Evolutionary conservation across 2,329 filamentous ascomycete genomes (phyloP).

Genomic region (Talaromyces sp.): DNA sequence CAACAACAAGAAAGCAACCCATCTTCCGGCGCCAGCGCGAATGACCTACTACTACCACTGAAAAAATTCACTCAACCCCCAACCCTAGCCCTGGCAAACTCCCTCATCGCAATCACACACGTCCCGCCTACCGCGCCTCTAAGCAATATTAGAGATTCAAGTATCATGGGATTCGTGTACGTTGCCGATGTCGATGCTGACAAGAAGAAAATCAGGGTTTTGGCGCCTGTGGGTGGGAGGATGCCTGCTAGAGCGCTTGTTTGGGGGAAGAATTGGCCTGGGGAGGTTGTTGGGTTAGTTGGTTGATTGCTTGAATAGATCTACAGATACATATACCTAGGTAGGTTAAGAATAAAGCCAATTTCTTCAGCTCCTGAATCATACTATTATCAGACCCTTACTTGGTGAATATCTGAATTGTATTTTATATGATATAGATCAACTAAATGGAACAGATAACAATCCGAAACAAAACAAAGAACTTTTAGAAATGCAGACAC

Average conservation of each 20-base stretch:
- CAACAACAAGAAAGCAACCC: neutral
- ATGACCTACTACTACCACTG: conserved; percentile 38
- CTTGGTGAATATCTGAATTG: neutral
- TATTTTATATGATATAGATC: too few relatives aligned
- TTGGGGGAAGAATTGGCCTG: conserved; percentile 75
- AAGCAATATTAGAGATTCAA: conserved; percentile 70
- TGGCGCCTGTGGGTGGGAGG: conserved; percentile 77
- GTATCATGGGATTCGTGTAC: conserved; percentile 88
- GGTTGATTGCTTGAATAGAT: too few relatives aligned
- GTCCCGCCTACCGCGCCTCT: conserved; percentile 64
- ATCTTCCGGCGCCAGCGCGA: conserved; percentile 19
- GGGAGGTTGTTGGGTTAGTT: conserved; percentile 72
- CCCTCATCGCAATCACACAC: conserved; percentile 78
- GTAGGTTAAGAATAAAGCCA: too few relatives aligned
- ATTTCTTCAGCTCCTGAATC: neutral
- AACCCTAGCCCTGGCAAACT: conserved; percentile 63
- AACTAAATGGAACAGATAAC: too few relatives aligned
- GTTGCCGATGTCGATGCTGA: conserved; percentile 86
- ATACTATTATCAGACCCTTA: neutral
- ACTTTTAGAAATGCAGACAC: neutral
- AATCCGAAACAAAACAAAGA: neutral
- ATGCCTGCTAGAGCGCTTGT: conserved; percentile 75
- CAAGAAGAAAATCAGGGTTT: conserved; percentile 70
- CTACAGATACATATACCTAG: too few relatives aligned
- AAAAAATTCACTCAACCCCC: conserved; percentile 60